phyloP scores from a whole-genome alignment of 208 protist species.

The Trichomonas gallinae region DNA sequence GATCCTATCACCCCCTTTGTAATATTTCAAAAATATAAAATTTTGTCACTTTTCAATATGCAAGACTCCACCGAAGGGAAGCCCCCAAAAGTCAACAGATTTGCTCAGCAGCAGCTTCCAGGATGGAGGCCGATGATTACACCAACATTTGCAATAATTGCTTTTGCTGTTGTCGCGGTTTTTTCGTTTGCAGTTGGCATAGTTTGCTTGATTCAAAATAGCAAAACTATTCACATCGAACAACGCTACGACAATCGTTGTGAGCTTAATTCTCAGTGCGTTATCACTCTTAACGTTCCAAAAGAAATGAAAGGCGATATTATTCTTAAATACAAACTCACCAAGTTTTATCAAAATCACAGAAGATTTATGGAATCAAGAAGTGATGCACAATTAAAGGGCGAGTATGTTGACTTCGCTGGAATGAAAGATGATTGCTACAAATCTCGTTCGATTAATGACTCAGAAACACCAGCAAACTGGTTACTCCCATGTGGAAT shows the following conservation, averaged over 20 bases:
- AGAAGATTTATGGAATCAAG: background rate
- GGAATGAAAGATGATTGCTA: background rate
- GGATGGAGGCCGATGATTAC: slow-evolving; percentile 20
- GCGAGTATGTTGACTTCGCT: background rate
- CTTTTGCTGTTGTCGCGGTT: background rate
- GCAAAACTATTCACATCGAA: background rate
- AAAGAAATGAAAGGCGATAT: background rate
- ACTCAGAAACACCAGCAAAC: background rate
- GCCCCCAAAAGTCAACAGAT: background rate
- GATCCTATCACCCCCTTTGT: too few species aligned
- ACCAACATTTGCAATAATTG: background rate
- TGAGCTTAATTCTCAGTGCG: background rate
- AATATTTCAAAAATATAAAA: too few species aligned
- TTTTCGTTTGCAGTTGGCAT: background rate
- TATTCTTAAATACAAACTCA: background rate
- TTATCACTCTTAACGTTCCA: background rate
- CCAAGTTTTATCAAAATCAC: too few species aligned
- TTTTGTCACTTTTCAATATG: too few species aligned
- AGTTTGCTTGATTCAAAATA: background rate
- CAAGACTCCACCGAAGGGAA: too few species aligned
- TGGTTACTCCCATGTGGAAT: background rate
- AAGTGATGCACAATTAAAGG: too few species aligned
- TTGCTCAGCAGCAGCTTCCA: slow-evolving; percentile 20
- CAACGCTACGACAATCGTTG: background rate
- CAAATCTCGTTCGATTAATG: background rate